A percentile compares a stretch with the other conserved stretches of the same genome.
phyloP scores from a whole-genome alignment of 1,284 basidiomycete genomes.

The Flammula alnicola region DNA sequence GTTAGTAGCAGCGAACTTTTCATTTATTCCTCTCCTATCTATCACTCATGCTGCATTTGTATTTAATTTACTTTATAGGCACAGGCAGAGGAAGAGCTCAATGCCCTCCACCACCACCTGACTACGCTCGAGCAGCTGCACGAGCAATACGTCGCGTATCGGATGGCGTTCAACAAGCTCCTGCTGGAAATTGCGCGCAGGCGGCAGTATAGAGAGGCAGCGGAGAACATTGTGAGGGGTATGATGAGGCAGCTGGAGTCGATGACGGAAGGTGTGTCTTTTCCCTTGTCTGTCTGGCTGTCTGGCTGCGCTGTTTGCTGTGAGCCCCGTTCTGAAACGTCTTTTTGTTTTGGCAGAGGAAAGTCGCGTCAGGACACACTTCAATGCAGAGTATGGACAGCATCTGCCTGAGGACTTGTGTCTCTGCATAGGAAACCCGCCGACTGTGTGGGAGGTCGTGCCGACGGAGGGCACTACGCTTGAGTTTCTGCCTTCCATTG shows the following conservation, averaged over 20 bases:
- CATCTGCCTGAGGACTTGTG: slow-evolving; percentile 80
- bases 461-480: slow-evolving; percentile 55
- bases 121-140: slow-evolving; percentile 64
- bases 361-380: slow-evolving; percentile 60
- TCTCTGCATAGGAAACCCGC: slow-evolving; percentile 70
- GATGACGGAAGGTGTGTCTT: slow-evolving; percentile 62
- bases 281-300: background rate
- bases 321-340: too few relatives aligned
- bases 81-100: slow-evolving; percentile 57
- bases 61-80: slow-evolving; percentile 44
- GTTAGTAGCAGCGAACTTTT: slow-evolving; percentile 44
- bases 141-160: slow-evolving; percentile 66
- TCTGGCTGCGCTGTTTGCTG: background rate
- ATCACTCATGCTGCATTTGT: too few relatives aligned
- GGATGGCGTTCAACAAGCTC: slow-evolving; percentile 71
- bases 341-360: slow-evolving; percentile 71
- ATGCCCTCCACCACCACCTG: slow-evolving; percentile 61
- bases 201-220: slow-evolving; percentile 63
- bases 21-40: too few relatives aligned
- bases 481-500: slow-evolving; percentile 64
- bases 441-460: slow-evolving; percentile 69
- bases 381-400: slow-evolving; percentile 70
- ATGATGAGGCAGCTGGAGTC: slow-evolving; percentile 66
- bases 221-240: slow-evolving; percentile 63
- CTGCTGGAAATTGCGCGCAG: slow-evolving; percentile 75